A percentile compares a stretch with the other conserved stretches of the same genome.
Evolutionary conservation across 1,284 basidiomycete genomes (phyloP).

Genomic region (Sporisorium exsertum): DNA sequence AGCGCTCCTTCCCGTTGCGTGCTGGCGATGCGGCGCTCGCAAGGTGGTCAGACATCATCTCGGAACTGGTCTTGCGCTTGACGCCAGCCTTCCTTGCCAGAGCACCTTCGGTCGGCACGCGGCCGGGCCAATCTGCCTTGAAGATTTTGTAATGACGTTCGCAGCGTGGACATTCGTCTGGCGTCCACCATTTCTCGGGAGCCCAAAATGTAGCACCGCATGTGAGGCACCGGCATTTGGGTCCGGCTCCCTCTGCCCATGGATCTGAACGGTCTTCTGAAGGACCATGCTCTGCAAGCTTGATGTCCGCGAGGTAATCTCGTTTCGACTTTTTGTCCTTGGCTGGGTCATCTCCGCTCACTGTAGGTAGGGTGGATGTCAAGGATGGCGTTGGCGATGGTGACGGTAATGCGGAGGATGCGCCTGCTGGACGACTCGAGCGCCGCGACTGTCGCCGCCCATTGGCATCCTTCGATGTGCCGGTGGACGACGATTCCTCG

Average conservation of each 20-base stretch:
- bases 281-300: slow-evolving; percentile 49
- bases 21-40: slow-evolving; percentile 33
- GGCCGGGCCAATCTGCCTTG: slow-evolving; percentile 66
- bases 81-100: slow-evolving; percentile 39
- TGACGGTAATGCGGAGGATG: slow-evolving; percentile 35
- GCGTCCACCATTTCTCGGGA: slow-evolving; percentile 67
- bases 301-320: slow-evolving; percentile 41
- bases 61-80: slow-evolving; percentile 43
- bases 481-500: slow-evolving; percentile 19
- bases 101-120: slow-evolving; percentile 44
- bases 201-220: slow-evolving; percentile 64
- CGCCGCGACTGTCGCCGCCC: slow-evolving; percentile 44
- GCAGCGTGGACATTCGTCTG: slow-evolving; percentile 67
- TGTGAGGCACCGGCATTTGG: slow-evolving; percentile 59
- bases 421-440: slow-evolving; percentile 24
- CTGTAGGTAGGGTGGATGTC: slow-evolving; percentile 29
- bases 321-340: slow-evolving; percentile 45
- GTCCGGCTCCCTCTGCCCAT: slow-evolving; percentile 50
- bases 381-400: slow-evolving; percentile 46
- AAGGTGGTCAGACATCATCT: slow-evolving; percentile 43
- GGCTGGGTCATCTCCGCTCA: slow-evolving; percentile 20
- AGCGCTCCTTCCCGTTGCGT: slow-evolving; percentile 42
- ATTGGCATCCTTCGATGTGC: slow-evolving; percentile 25
- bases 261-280: slow-evolving; percentile 52
- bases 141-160: slow-evolving; percentile 68